Evolutionary conservation across 108 stramenopile genomes (phyloP).

Genomic region (Nannochloropsis gaditana): DNA sequence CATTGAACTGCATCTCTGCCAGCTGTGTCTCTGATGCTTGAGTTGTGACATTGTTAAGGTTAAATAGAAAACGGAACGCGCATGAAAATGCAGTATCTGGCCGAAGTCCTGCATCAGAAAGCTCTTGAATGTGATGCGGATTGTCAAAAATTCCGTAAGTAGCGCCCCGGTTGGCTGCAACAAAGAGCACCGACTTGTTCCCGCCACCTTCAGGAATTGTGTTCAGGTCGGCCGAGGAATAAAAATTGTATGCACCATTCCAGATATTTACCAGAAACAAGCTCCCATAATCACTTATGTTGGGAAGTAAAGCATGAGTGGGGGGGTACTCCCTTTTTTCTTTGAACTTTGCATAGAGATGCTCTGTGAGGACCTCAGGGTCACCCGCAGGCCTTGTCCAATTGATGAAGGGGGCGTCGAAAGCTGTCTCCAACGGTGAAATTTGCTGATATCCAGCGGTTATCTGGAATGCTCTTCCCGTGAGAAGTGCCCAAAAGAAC

Average conservation of each 20-base stretch:
- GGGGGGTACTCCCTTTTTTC: background rate
- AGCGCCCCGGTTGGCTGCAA: background rate
- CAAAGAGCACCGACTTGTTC: background rate
- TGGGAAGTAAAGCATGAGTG: too few relatives aligned
- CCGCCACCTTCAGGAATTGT: background rate
- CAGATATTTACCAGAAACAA: too few relatives aligned
- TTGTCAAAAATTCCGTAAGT: background rate
- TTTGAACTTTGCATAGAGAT: background rate
- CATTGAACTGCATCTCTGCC: too few relatives aligned
- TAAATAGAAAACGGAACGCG: background rate
- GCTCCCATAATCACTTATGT: too few relatives aligned
- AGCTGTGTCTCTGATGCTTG: too few relatives aligned
- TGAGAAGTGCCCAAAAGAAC: background rate
- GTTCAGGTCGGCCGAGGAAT: background rate
- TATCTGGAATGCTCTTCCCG: background rate
- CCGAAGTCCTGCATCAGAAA: background rate
- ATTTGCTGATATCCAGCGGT: too few relatives aligned
- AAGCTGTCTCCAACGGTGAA: background rate
- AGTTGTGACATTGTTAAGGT: background rate
- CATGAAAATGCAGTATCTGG: conserved; percentile 23
- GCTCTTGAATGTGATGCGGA: background rate
- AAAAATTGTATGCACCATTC: too few relatives aligned
- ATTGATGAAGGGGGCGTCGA: conserved; percentile 8
- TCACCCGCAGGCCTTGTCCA: background rate
- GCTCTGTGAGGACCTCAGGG: conserved; percentile 2